These are phyloP conservation scores for Podospora pseudopauciseta DNA, from an alignment of 495 filamentous ascomycete species.

Conservation along the genomic window DNA sequence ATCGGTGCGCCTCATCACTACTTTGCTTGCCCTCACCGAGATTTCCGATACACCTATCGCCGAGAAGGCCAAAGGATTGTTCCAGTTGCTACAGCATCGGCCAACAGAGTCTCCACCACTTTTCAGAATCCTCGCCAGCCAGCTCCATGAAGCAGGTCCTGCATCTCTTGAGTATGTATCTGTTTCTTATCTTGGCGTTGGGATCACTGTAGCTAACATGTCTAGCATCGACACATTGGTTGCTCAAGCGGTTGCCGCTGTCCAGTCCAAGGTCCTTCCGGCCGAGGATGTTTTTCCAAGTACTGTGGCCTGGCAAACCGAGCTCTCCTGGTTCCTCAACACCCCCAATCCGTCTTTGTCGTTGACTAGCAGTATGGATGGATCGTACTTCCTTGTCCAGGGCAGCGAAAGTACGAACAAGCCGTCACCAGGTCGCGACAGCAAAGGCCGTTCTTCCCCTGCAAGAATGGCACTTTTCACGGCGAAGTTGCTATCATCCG, in stretches of 20 bases:
- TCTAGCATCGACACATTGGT: constrained; percentile 41
- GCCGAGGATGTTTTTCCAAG: constrained; percentile 43
- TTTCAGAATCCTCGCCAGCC: constrained; percentile 39
- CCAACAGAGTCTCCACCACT: constrained; percentile 30
- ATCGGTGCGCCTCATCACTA: constrained; percentile 42
- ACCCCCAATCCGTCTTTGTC: constrained; percentile 61
- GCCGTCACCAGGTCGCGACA: constrained; percentile 50
- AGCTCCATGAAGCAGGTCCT: constrained; percentile 38
- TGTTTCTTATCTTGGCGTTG: background rate
- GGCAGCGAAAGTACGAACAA: constrained; percentile 22
- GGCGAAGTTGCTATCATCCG: constrained; percentile 48
- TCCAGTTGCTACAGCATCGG: constrained; percentile 33
- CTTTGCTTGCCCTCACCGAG: constrained; percentile 45
- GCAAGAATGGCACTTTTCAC: constrained; percentile 71
- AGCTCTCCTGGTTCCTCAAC: constrained; percentile 57
- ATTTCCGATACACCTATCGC: constrained; percentile 31
- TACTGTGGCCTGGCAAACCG: constrained; percentile 38
- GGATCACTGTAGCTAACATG: background rate
- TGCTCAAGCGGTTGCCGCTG: constrained; percentile 35
- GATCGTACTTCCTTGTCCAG: constrained; percentile 63
- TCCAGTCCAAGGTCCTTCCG: constrained; percentile 19
- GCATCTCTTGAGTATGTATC: constrained; percentile 32
- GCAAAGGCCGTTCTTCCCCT: constrained; percentile 63
- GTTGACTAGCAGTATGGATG: constrained; percentile 67
- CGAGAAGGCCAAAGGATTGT: constrained; percentile 32